phyloP scores from a whole-genome alignment of 2,329 filamentous ascomycete genomes.

The Lithohypha guttulata region DNA sequence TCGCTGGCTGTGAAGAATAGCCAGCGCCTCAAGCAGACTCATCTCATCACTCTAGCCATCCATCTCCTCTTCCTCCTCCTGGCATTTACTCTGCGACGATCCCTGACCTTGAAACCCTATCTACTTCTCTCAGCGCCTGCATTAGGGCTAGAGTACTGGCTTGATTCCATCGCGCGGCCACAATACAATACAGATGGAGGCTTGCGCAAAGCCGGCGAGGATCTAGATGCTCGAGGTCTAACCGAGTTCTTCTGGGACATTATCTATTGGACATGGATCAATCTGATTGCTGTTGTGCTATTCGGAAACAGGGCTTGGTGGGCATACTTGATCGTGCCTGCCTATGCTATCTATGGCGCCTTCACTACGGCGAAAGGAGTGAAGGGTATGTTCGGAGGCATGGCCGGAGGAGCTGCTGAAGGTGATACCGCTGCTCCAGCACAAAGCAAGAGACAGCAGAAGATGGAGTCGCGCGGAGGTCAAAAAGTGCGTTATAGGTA shows the following conservation, averaged over 20 bases:
- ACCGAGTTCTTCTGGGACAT: conserved; percentile 99
- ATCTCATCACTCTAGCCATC: conserved; percentile 60
- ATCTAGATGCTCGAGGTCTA: conserved; percentile 74
- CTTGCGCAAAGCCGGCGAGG: conserved; percentile 69
- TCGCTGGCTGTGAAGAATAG: conserved; percentile 68
- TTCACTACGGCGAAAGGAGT: conserved; percentile 39
- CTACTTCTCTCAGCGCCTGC: conserved; percentile 61
- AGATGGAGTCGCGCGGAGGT: conserved; percentile 42
- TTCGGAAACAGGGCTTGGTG: conserved; percentile 74
- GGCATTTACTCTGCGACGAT: conserved; percentile 53
- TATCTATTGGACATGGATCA: conserved; percentile 85
- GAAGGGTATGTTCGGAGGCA: conserved; percentile 28
- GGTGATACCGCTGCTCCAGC: conserved; percentile 21
- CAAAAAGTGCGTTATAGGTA: conserved; percentile 35
- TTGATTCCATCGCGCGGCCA: conserved; percentile 76
- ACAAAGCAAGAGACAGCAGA: conserved; percentile 43
- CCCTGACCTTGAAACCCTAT: conserved; percentile 55
- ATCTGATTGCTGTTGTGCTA: conserved; percentile 58
- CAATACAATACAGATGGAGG: conserved; percentile 53
- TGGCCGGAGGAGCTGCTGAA: conserved; percentile 32
- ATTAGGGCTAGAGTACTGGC: conserved; percentile 68
- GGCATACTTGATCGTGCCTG: conserved; percentile 43
- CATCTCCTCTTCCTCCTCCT: conserved; percentile 66
- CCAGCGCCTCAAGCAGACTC: conserved; percentile 66
- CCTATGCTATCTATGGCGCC: conserved; percentile 38